Conservation (phyloP, 2,329 filamentous ascomycete genomes). For the Coniochaeta ligniaria region DNA sequence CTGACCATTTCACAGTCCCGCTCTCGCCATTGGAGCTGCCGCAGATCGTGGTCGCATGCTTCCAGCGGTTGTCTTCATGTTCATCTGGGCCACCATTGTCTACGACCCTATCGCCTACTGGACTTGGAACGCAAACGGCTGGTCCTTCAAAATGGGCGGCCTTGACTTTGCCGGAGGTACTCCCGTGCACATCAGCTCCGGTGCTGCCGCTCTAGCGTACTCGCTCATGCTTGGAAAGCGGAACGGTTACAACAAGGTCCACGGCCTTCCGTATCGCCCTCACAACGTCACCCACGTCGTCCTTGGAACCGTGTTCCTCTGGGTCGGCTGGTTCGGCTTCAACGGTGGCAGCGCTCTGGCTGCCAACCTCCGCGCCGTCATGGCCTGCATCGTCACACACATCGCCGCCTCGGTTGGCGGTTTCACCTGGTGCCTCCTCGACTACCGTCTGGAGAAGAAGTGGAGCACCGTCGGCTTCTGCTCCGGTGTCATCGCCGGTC, state of each 20-base stretch:
- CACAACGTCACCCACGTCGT: conserved; percentile 71
- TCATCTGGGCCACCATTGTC: conserved; percentile 64
- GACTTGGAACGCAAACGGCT: conserved; percentile 70
- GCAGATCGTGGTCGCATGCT: conserved; percentile 56
- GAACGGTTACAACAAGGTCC: conserved; percentile 50
- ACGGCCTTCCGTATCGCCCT: conserved; percentile 59
- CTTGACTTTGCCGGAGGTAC: conserved; percentile 72
- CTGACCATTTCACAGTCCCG: conserved; percentile 28
- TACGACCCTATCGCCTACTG: conserved; percentile 71
- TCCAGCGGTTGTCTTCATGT: conserved; percentile 58
- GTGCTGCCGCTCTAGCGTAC: conserved; percentile 65
- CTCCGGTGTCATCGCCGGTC: conserved; percentile 78
- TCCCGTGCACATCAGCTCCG: conserved; percentile 68
- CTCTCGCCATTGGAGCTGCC: conserved; percentile 52
- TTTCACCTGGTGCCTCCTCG: conserved; percentile 76
- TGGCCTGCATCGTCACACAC: conserved; percentile 86
- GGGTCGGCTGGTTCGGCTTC: conserved; percentile 97
- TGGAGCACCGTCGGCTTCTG: conserved; percentile 94
- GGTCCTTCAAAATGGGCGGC: conserved; percentile 60
- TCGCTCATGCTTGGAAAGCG: conserved; percentile 67
- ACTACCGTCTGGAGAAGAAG: conserved; percentile 86
- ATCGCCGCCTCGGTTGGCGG: conserved; percentile 75
- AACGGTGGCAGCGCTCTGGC: conserved; percentile 79
- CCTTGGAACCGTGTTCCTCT: conserved; percentile 68
- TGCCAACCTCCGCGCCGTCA: conserved; percentile 79